Evolutionary conservation across 257 asterid species (phyloP).

Genomic region (Leptodermis oblonga): DNA sequence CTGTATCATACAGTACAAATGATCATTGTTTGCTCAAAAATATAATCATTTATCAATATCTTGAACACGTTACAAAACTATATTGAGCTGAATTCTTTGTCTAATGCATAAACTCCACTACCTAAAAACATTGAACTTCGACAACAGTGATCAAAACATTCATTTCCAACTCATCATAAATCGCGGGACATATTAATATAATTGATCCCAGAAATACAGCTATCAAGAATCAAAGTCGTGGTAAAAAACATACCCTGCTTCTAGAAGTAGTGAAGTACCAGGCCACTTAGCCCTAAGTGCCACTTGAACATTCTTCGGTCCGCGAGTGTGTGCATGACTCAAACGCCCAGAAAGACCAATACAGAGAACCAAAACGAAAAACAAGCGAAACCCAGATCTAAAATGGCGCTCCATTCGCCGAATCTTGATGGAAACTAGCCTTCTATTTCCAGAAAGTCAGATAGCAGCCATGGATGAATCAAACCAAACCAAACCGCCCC

Average conservation of each 20-base stretch:
- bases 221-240: neutral
- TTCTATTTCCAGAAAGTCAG: slow-evolving; percentile 28
- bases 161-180: neutral
- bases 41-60: neutral
- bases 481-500: neutral
- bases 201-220: neutral
- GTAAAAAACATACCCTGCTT: slow-evolving; percentile 76
- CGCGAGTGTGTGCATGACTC: slow-evolving; percentile 49
- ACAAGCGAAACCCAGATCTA: slow-evolving; percentile 61
- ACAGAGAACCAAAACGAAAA: slow-evolving; percentile 36
- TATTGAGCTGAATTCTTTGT: neutral
- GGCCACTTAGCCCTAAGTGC: slow-evolving; percentile 98
- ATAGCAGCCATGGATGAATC: slow-evolving; percentile 25
- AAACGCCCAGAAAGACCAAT: slow-evolving; percentile 35
- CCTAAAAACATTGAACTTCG: neutral
- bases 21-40: neutral
- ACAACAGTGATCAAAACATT: neutral
- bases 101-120: neutral
- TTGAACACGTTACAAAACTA: neutral
- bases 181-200: no score
- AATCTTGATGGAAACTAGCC: slow-evolving; percentile 27
- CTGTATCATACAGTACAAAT: neutral
- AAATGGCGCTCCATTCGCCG: slow-evolving; percentile 46
- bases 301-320: slow-evolving; percentile 94
- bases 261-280: slow-evolving; percentile 83